A percentile compares a stretch with the other conserved stretches of the same genome.
phyloP scores from a whole-genome alignment of 768 basidiomycete species.

The Russula ochroleuca region DNA sequence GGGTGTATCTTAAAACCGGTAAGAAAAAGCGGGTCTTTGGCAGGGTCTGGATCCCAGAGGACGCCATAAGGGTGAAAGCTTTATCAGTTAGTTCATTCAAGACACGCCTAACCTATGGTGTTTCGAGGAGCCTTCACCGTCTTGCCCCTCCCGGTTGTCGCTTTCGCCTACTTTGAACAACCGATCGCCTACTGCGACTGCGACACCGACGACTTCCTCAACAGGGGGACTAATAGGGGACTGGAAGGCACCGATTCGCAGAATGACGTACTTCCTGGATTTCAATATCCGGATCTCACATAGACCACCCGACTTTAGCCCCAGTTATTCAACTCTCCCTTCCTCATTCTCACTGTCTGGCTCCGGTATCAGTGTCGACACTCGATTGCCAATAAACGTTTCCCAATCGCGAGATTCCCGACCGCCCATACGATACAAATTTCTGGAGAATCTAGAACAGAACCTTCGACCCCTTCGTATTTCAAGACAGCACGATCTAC shows the following conservation, averaged over 20 bases:
- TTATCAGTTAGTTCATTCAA: neutral
- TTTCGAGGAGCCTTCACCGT: neutral
- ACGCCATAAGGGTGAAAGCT: constrained; percentile 1
- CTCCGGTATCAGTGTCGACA: too few relatives aligned
- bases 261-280: neutral
- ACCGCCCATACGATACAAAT: too few relatives aligned
- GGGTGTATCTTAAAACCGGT: constrained; percentile 7
- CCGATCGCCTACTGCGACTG: neutral
- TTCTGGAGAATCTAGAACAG: too few relatives aligned
- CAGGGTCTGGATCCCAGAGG: neutral
- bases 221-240: neutral
- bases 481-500: too few relatives aligned
- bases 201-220: neutral
- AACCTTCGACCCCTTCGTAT: too few relatives aligned
- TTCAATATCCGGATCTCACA: neutral
- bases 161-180: neutral
- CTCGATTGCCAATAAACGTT: too few relatives aligned
- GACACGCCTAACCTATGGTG: neutral
- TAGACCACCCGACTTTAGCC: too few relatives aligned
- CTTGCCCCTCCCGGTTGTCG: neutral
- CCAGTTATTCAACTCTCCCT: too few relatives aligned
- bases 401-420: too few relatives aligned
- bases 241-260: neutral
- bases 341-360: too few relatives aligned
- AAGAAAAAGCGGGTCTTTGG: constrained; percentile 1